Percentiles rank a stretch among this genome's conserved stretches.
Conservation (phyloP, 192 early-diverging fungal species). For the Phycomyces nitens region DNA sequence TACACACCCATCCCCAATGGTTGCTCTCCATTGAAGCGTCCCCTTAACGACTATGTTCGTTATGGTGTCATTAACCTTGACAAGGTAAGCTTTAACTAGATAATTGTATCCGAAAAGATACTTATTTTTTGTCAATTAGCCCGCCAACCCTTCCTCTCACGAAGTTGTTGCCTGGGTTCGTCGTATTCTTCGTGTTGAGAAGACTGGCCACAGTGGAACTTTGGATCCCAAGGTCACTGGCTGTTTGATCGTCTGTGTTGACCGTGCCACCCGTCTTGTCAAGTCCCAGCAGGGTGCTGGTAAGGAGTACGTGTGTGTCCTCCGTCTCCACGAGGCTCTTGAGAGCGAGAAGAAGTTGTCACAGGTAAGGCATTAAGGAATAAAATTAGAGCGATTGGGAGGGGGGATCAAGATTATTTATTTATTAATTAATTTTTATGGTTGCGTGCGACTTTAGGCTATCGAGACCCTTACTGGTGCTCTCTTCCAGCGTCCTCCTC, state of each 20-base stretch:
- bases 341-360: slow-evolving; percentile 85
- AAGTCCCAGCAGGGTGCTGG: slow-evolving; percentile 99
- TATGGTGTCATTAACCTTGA: slow-evolving; percentile 99
- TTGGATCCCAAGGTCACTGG: slow-evolving; percentile 99
- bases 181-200: slow-evolving; percentile 94
- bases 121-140: slow-evolving; percentile 47
- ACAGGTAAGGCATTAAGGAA: slow-evolving; percentile 40
- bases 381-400: neutral
- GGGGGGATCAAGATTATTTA: too few species aligned
- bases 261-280: slow-evolving; percentile 96
- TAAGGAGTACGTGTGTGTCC: slow-evolving; percentile 96
- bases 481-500: slow-evolving; percentile 96
- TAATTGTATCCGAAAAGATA: too few species aligned
- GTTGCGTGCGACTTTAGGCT: slow-evolving; percentile 40
- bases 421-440: neutral
- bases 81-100: slow-evolving; percentile 47
- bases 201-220: slow-evolving; percentile 98
- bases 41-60: slow-evolving; percentile 84
- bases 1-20: slow-evolving; percentile 97
- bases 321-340: slow-evolving; percentile 93
- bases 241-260: slow-evolving; percentile 98
- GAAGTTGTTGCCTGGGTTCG: slow-evolving; percentile 99
- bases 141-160: slow-evolving; percentile 98
- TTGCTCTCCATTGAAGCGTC: slow-evolving; percentile 91
- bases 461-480: slow-evolving; percentile 97